A percentile compares a stretch with the other conserved stretches of the same genome.
phyloP scores from a whole-genome alignment of 2,329 filamentous ascomycete species.

The Hypoxylon sp. region DNA sequence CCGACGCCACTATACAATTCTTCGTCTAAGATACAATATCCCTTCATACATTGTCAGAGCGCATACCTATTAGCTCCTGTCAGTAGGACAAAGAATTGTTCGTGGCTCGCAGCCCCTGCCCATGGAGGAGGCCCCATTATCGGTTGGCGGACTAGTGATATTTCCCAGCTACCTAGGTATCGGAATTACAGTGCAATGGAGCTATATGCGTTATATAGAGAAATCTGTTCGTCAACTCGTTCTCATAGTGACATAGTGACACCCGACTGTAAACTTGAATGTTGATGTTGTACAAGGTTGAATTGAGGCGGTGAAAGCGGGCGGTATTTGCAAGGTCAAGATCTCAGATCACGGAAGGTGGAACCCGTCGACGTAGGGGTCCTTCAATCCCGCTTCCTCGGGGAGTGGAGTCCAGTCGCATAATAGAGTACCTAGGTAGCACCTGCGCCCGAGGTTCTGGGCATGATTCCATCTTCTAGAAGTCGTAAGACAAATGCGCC shows the following conservation, averaged over 20 bases:
- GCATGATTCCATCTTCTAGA: constrained; percentile 18
- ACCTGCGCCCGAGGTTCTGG: constrained; percentile 5
- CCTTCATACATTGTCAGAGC: not conserved
- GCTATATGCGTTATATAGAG: not conserved
- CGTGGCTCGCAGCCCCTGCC: constrained; percentile 50
- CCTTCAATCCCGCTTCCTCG: not conserved
- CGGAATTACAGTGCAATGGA: not conserved
- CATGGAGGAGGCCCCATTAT: constrained; percentile 51
- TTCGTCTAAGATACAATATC: constrained; percentile 28
- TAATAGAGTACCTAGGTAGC: constrained; percentile 5
- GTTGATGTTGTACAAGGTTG: not conserved
- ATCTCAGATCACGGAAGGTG: constrained; percentile 24
- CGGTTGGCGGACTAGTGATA: not conserved
- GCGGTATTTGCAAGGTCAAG: constrained; percentile 31
- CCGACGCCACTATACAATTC: constrained; percentile 78
- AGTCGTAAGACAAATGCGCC: constrained; percentile 12
- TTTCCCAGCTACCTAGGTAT: not conserved
- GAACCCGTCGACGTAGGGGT: not conserved
- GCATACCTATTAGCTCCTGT: constrained; percentile 54
- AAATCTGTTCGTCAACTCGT: constrained; percentile 1
- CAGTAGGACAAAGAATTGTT: constrained; percentile 52
- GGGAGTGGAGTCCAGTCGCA: constrained; percentile 23
- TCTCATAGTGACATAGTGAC: not conserved
- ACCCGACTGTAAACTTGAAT: not conserved
- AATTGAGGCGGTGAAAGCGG: constrained; percentile 46